Conservation (phyloP, 495 filamentous ascomycete genomes). For the Chaetomidium leptoderma region DNA sequence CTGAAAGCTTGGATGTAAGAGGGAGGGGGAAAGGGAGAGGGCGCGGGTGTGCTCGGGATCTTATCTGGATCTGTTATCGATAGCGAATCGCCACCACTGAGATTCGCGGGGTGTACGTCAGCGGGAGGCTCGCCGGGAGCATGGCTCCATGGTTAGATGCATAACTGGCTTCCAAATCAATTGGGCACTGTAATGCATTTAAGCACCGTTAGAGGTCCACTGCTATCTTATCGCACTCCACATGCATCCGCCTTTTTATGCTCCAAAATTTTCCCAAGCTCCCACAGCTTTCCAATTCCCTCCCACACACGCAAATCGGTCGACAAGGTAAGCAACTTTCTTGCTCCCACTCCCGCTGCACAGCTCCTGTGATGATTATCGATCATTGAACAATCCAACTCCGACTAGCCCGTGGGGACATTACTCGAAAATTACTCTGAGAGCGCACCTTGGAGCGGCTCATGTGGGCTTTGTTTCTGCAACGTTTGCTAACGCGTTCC, state of each 20-base stretch:
- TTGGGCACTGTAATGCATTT: too few relatives aligned
- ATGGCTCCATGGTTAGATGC: background rate
- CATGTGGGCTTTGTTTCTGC: slow-evolving; percentile 5
- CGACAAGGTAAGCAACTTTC: slow-evolving; percentile 40
- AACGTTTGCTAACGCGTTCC: slow-evolving; percentile 23
- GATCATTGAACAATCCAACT: slow-evolving; percentile 82
- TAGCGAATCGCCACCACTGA: slow-evolving; percentile 21
- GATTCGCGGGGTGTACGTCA: background rate
- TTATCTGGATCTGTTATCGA: slow-evolving; percentile 25
- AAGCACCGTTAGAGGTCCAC: background rate
- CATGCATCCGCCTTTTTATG: slow-evolving; percentile 20
- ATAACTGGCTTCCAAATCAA: too few relatives aligned
- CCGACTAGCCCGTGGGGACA: slow-evolving; percentile 70
- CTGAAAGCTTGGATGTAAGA: slow-evolving; percentile 9
- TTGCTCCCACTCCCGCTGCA: slow-evolving; percentile 18
- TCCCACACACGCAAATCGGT: slow-evolving; percentile 9
- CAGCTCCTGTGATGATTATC: slow-evolving; percentile 44
- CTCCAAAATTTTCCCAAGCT: slow-evolving; percentile 29
- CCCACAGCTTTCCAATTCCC: slow-evolving; percentile 19
- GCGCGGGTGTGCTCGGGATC: slow-evolving; percentile 23
- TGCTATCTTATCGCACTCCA: slow-evolving; percentile 30
- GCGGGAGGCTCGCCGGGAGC: background rate
- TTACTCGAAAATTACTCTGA: slow-evolving; percentile 70
- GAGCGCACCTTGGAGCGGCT: slow-evolving; percentile 30
- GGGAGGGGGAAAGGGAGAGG: slow-evolving; percentile 10